phyloP scores from a whole-genome alignment of 2,329 filamentous ascomycete genomes.

The Seiridium cupressi region DNA sequence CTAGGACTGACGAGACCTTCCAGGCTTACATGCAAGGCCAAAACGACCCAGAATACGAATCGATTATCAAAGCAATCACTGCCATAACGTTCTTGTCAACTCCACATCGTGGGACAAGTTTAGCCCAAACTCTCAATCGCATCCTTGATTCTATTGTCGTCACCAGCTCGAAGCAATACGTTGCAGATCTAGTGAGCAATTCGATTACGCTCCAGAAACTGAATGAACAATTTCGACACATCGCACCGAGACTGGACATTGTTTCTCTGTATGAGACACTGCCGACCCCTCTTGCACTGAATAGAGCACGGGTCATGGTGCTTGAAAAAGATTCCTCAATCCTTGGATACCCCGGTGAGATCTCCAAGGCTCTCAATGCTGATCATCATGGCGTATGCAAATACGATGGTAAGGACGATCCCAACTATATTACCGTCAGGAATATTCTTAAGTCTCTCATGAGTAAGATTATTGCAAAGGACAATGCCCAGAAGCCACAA shows the following conservation, averaged over 20 bases:
- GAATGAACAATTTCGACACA: slow-evolving; percentile 27
- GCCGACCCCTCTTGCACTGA: slow-evolving; percentile 12
- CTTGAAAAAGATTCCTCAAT: slow-evolving; percentile 35
- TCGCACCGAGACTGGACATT: slow-evolving; percentile 20
- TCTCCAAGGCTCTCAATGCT: slow-evolving; percentile 29
- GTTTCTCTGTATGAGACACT: slow-evolving; percentile 26
- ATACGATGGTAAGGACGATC: slow-evolving; percentile 30
- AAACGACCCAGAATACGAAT: slow-evolving; percentile 20
- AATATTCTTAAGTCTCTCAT: slow-evolving; percentile 26
- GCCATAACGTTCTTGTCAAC: slow-evolving; percentile 31
- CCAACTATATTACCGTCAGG: slow-evolving; percentile 33
- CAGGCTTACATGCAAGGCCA: slow-evolving; percentile 22
- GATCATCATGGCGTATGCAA: slow-evolving; percentile 43
- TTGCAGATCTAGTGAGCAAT: slow-evolving; percentile 23
- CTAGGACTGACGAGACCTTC: no score
- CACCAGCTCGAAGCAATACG: slow-evolving; percentile 21
- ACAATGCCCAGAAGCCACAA: background rate
- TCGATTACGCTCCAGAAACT: slow-evolving; percentile 20
- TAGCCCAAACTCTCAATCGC: slow-evolving; percentile 27
- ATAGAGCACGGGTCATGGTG: slow-evolving; percentile 13
- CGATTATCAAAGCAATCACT: slow-evolving; percentile 21
- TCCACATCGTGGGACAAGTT: slow-evolving; percentile 28
- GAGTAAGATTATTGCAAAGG: background rate
- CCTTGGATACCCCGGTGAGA: slow-evolving; percentile 39
- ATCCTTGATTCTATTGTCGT: slow-evolving; percentile 19